Base-by-base conservation (phyloP, 2,329 filamentous ascomycete species). In the Aspergillus vadensis region DNA sequence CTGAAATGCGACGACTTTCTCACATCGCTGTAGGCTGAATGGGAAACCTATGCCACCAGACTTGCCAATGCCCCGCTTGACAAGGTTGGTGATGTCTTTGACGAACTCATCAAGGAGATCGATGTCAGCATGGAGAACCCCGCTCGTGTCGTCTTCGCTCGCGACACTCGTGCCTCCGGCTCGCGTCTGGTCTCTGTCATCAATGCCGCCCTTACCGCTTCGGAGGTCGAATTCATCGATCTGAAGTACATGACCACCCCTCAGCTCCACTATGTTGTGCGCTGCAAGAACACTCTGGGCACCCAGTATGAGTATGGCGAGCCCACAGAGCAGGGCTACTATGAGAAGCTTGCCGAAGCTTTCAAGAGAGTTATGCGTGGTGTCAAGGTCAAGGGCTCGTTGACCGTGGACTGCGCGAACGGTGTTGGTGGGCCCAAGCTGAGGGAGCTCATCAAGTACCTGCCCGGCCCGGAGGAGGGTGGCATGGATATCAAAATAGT, bases 251-350 rank as follows among this genome's bases (percentile, higher is more conserved):
- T 97, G 71, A 98, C 95, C 12, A 99, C 95, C 3, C 95, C 95
- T n/a, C 95, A 98, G 80, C 85, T 99, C 60, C 95, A 99, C 81
- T 99, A 99, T 79, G 84, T 98, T 65, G 94, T 94, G 32, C 91
- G 95, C 66, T 96, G 93, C 77, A 86, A 92, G 79, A 99, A 99
- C 80, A 98, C 94, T 1, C 86, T 95, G 70, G 91, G 90, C 63
- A 96, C 91, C 2, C 88, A 90, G 58, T 88, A 92, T 68, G 86
- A 92, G 17, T 99, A 98, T 74, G 95, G 95, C 59, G 88, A 92
- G 73, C 86, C 92, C 56, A 96, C 90, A 63, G 94, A 98, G 81
- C 83, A 87, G 60, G 95, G 95, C 38, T 99, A 99, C 80, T 98
- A 98, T 77, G 86, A 95, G 79, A 99, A 99, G 82, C 85, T 97